These are phyloP conservation scores for Pleurotus tuber-regium DNA, from an alignment of 768 basidiomycete genomes.

Conservation along the genomic window DNA sequence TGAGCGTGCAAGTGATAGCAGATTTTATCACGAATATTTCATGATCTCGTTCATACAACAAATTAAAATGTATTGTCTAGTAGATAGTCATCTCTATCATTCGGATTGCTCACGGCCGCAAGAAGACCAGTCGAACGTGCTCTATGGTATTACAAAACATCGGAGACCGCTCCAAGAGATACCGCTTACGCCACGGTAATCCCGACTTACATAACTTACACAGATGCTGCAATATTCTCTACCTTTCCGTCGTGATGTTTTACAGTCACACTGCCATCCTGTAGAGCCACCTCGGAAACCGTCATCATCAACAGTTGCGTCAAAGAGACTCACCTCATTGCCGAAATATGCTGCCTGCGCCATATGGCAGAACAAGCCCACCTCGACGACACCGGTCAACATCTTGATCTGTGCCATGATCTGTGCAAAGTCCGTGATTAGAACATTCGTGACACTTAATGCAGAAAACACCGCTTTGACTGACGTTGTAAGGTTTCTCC, in stretches of 20 bases:
- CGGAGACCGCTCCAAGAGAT: too few relatives aligned
- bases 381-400: conserved; percentile 98
- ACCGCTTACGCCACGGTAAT: too few relatives aligned
- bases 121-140: too few relatives aligned
- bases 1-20: too few relatives aligned
- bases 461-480: conserved; percentile 10
- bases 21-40: too few relatives aligned
- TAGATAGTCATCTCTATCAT: too few relatives aligned
- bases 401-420: conserved; percentile 83
- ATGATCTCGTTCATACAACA: too few relatives aligned
- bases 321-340: conserved; percentile 53
- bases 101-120: too few relatives aligned
- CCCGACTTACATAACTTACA: too few relatives aligned
- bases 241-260: conserved; percentile 50
- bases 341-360: conserved; percentile 97
- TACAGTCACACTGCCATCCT: conserved; percentile 74
- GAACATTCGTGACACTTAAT: conserved; percentile 2
- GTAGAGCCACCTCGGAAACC: background rate
- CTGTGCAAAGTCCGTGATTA: conserved; percentile 37
- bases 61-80: too few relatives aligned
- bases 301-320: background rate
- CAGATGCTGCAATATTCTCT: conserved; percentile 20
- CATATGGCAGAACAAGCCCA: conserved; percentile 93
- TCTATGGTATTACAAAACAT: too few relatives aligned
- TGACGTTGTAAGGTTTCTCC: conserved; percentile 61